Evolutionary conservation across 495 filamentous ascomycete species (phyloP).

Genomic region (Chlorociboria aeruginascens): DNA sequence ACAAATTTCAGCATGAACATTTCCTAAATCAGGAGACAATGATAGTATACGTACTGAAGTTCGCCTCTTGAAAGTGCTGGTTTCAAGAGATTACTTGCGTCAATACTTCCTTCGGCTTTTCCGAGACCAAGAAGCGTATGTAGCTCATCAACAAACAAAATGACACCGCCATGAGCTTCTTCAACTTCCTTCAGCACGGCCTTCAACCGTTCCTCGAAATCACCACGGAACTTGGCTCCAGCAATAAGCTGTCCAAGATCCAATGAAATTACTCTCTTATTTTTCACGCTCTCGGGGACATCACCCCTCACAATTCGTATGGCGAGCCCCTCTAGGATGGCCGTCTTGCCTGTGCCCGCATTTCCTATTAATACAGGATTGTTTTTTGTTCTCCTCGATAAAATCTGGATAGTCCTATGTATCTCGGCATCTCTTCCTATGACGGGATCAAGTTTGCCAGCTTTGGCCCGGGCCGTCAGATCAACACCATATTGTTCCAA

Average conservation of each 20-base stretch:
- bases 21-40: background rate
- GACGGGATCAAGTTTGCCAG: constrained; percentile 88
- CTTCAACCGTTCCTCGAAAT: constrained; percentile 93
- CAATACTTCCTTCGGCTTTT: constrained; percentile 90
- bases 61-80: constrained; percentile 88
- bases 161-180: constrained; percentile 76
- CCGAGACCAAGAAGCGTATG: constrained; percentile 86
- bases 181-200: constrained; percentile 82
- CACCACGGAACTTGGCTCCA: constrained; percentile 88
- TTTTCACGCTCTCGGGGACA: constrained; percentile 93
- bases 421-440: constrained; percentile 89
- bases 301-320: constrained; percentile 84
- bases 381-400: constrained; percentile 91
- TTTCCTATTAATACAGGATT: constrained; percentile 90
- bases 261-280: constrained; percentile 76
- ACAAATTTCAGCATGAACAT: background rate
- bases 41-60: constrained; percentile 38
- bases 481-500: constrained; percentile 87
- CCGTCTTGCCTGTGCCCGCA: constrained; percentile 92
- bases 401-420: constrained; percentile 84
- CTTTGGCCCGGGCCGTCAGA: constrained; percentile 72
- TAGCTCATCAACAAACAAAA: constrained; percentile 92
- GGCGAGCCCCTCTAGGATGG: constrained; percentile 84
- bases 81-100: constrained; percentile 91
- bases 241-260: constrained; percentile 90